A percentile compares a stretch with the other conserved stretches of the same genome.
Evolutionary conservation across 1,284 basidiomycete species (phyloP).

Genomic region (Trametes versicolor): DNA sequence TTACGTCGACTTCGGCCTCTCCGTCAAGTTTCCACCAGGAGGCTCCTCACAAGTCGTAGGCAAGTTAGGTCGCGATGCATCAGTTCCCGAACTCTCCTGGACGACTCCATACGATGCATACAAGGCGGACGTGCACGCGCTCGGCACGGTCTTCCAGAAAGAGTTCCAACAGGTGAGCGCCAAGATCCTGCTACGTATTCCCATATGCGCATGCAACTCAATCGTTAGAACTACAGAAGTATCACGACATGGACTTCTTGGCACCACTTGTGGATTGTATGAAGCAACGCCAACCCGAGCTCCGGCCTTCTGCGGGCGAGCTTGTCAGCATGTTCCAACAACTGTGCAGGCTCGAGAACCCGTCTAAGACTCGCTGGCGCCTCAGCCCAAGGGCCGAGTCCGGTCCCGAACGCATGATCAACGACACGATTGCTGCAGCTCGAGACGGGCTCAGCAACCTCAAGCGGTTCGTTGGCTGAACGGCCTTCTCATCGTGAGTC

Average conservation of each 20-base stretch:
- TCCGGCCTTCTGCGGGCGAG: conserved; percentile 6
- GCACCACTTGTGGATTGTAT: conserved; percentile 7
- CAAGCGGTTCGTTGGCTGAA: conserved; percentile 17
- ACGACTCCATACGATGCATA: conserved; percentile 42
- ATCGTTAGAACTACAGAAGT: not conserved
- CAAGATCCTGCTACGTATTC: no score
- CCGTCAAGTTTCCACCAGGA: conserved; percentile 25
- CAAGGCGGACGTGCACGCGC: conserved; percentile 42
- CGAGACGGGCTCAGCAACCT: conserved; percentile 21
- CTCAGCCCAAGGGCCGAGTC: conserved; percentile 19
- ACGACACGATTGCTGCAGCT: conserved; percentile 23
- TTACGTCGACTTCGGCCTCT: conserved; percentile 45
- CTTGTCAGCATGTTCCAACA: conserved; percentile 11
- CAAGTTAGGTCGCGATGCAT: conserved; percentile 34
- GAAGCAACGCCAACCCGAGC: conserved; percentile 5
- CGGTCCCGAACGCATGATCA: conserved; percentile 15
- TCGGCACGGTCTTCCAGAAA: conserved; percentile 39
- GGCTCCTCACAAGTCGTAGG: conserved; percentile 25
- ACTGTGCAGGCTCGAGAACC: conserved; percentile 2
- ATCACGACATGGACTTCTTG: conserved; percentile 4
- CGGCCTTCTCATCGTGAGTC: conserved; percentile 34
- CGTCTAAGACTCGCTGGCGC: conserved; percentile 3
- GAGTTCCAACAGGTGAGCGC: conserved; percentile 35
- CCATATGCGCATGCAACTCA: not conserved
- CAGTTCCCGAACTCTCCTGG: conserved; percentile 42